phyloP scores from a whole-genome alignment of 805 yeast species.

The Torulaspora quercuum region DNA sequence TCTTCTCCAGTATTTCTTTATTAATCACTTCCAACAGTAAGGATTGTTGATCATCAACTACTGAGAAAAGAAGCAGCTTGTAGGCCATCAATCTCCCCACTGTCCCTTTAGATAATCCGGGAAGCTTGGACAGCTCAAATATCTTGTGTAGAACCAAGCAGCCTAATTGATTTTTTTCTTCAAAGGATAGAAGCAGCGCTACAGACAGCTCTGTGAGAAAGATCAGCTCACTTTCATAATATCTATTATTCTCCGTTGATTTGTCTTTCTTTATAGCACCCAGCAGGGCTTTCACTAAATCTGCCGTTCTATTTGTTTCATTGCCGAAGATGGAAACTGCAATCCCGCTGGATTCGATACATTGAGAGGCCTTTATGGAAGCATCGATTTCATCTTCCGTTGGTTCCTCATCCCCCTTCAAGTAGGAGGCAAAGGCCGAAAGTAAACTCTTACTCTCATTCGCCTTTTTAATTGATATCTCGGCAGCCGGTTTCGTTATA shows the following conservation, averaged over 20 bases:
- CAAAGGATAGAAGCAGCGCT: slow-evolving; percentile 30
- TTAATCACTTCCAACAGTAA: slow-evolving; percentile 26
- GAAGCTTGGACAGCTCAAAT: slow-evolving; percentile 16
- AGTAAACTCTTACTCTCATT: slow-evolving; percentile 76
- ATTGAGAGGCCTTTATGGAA: slow-evolving; percentile 77
- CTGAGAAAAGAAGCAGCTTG: slow-evolving; percentile 33
- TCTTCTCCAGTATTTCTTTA: slow-evolving; percentile 32
- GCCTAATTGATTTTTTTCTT: slow-evolving; percentile 35
- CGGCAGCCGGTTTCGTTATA: slow-evolving; percentile 63
- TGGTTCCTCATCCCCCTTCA: slow-evolving; percentile 95
- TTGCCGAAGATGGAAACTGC: slow-evolving; percentile 52
- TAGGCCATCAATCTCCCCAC: slow-evolving; percentile 40
- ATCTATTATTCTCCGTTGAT: slow-evolving; percentile 36
- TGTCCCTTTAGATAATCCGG: slow-evolving; percentile 27
- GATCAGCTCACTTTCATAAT: slow-evolving; percentile 45
- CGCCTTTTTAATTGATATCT: slow-evolving; percentile 57
- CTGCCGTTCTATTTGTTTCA: slow-evolving; percentile 32
- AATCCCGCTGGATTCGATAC: slow-evolving; percentile 68
- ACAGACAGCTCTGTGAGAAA: slow-evolving; percentile 46
- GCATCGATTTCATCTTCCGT: slow-evolving; percentile 88
- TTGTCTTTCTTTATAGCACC: slow-evolving; percentile 37
- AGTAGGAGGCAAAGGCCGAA: slow-evolving; percentile 85
- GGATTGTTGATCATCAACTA: slow-evolving; percentile 24
- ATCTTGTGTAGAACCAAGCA: slow-evolving; percentile 23
- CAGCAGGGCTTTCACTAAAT: slow-evolving; percentile 37